Percentiles rank a stretch among this genome's conserved stretches.
These are phyloP conservation scores for Orbilia ellipsospora DNA, from an alignment of 2,329 filamentous ascomycete species.

Conservation along the genomic window DNA sequence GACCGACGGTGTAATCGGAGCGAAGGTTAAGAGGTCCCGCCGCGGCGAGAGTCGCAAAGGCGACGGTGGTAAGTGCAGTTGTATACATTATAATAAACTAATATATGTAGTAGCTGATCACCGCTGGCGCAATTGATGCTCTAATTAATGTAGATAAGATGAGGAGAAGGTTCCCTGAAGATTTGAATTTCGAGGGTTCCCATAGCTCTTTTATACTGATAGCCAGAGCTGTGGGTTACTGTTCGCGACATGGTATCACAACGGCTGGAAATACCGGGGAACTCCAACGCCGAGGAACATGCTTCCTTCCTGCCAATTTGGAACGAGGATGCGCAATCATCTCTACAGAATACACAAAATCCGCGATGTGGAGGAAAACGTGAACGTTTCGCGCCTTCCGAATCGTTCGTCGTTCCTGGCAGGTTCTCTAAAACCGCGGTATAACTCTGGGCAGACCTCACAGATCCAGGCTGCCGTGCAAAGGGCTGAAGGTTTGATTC, in stretches of 20 bases:
- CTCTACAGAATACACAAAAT: not conserved
- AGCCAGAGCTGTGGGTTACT: not conserved
- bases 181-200: not conserved
- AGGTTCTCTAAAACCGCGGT: not conserved
- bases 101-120: no score
- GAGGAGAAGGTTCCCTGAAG: not conserved
- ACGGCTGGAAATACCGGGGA: conserved; percentile 3
- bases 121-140: no score
- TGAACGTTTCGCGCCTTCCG: conserved; percentile 25
- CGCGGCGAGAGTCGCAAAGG: conserved; percentile 26
- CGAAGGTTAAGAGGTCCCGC: conserved; percentile 18
- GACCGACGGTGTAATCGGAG: conserved; percentile 35
- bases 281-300: not conserved
- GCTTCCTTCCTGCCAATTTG: conserved; percentile 26
- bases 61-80: conserved; percentile 10
- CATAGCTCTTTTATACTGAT: conserved; percentile 4
- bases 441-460: not conserved
- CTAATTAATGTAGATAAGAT: not conserved
- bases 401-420: conserved; percentile 24
- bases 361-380: not conserved
- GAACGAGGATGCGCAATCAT: conserved; percentile 21
- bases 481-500: conserved; percentile 27
- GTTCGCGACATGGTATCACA: not conserved
- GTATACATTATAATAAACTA: conserved; percentile 14
- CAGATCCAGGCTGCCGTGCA: conserved; percentile 24